These are phyloP conservation scores for Hortiboletus flavorubellus DNA, from an alignment of 768 basidiomycete species.

Conservation along the genomic window DNA sequence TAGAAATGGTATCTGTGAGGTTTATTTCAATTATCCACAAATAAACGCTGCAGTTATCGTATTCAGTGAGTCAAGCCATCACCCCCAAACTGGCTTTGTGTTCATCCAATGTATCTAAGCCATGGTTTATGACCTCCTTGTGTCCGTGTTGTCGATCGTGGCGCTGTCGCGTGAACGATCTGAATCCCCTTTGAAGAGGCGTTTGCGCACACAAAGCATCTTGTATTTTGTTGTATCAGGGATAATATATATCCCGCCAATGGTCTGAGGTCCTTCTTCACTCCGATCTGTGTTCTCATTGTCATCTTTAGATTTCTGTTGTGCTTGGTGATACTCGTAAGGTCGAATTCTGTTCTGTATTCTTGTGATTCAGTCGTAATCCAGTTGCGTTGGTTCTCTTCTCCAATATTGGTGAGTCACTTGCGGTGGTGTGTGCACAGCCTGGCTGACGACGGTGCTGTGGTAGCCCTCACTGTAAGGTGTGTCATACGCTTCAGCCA, in stretches of 20 bases:
- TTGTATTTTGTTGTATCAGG: conserved; percentile 13
- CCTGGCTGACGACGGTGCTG: not conserved
- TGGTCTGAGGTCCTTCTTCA: not conserved
- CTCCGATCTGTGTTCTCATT: not conserved
- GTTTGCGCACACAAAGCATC: conserved; percentile 18
- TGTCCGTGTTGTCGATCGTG: conserved; percentile 16
- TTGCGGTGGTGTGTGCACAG: not conserved
- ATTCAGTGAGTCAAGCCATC: conserved; percentile 13
- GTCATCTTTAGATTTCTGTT: conserved; percentile 3
- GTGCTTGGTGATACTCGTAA: conserved; percentile 2
- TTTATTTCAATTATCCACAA: not conserved
- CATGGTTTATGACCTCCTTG: conserved; percentile 15
- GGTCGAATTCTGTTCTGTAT: not conserved
- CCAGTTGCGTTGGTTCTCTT: not conserved
- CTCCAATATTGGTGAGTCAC: conserved; percentile 1
- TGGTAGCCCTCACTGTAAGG: conserved; percentile 11
- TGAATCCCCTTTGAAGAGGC: conserved; percentile 13
- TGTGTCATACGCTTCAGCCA: not conserved
- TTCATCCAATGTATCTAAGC: conserved; percentile 9
- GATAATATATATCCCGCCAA: conserved; percentile 11
- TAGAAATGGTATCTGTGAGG: not conserved
- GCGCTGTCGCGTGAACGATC: conserved; percentile 12
- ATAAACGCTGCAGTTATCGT: not conserved
- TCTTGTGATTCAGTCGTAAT: not conserved
- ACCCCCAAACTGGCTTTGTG: not conserved